Conservation (phyloP, 495 filamentous ascomycete genomes). For the Penicillium taxi region DNA sequence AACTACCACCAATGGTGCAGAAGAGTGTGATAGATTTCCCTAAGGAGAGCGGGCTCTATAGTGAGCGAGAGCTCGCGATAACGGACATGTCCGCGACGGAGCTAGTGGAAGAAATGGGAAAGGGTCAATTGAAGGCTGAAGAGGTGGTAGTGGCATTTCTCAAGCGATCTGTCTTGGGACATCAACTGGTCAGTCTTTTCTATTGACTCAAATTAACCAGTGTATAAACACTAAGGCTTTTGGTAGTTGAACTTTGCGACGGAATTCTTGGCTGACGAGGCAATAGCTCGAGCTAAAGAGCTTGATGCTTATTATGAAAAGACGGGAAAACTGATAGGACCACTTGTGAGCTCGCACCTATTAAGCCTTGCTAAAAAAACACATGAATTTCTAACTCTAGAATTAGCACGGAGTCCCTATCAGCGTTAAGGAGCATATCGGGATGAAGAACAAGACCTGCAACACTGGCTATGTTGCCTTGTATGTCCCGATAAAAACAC, state of each 20-base stretch:
- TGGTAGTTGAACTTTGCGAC: slow-evolving; percentile 52
- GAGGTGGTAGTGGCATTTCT: slow-evolving; percentile 55
- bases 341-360: slow-evolving; percentile 28
- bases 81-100: slow-evolving; percentile 49
- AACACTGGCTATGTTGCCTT: slow-evolving; percentile 37
- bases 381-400: slow-evolving; percentile 11
- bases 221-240: background rate
- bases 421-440: slow-evolving; percentile 58
- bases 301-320: slow-evolving; percentile 45
- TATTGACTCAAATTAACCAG: background rate
- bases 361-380: background rate
- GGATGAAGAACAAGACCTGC: slow-evolving; percentile 41
- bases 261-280: slow-evolving; percentile 58
- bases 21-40: slow-evolving; percentile 39
- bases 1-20: slow-evolving; percentile 21
- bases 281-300: slow-evolving; percentile 49
- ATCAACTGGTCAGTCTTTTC: slow-evolving; percentile 41
- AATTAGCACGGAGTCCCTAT: slow-evolving; percentile 60
- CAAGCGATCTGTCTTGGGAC: slow-evolving; percentile 52
- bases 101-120: slow-evolving; percentile 42
- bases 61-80: slow-evolving; percentile 29
- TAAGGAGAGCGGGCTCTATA: slow-evolving; percentile 41
- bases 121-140: slow-evolving; percentile 41
- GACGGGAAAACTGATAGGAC: slow-evolving; percentile 33
- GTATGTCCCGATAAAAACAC: slow-evolving; percentile 9